A percentile compares a stretch with the other conserved stretches of the same genome.
phyloP scores from a whole-genome alignment of 1,284 basidiomycete genomes.

The Heterobasidion occidentale region DNA sequence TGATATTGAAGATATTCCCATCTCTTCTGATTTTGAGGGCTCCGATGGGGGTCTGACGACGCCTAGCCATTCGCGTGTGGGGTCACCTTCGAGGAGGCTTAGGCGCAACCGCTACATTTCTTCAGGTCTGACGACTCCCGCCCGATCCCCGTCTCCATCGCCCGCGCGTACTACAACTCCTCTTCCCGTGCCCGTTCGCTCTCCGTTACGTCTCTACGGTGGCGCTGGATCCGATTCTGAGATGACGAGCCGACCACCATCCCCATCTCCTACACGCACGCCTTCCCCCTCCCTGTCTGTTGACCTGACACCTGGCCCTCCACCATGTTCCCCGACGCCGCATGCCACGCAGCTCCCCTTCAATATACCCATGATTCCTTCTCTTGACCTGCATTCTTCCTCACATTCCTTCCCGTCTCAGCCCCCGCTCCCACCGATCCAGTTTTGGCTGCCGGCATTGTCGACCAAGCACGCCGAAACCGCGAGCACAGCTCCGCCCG shows the following conservation, averaged over 20 bases:
- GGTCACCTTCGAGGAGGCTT: constrained; percentile 3
- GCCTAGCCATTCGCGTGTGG: constrained; percentile 5
- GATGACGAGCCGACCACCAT: background rate
- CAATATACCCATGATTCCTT: constrained; percentile 1
- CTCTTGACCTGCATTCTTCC: background rate
- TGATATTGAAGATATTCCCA: constrained; percentile 10
- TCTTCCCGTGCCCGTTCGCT: background rate
- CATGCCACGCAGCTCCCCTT: background rate
- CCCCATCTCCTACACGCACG: background rate
- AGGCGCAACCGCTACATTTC: background rate
- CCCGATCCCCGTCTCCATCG: background rate
- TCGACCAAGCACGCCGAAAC: background rate
- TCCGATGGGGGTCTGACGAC: constrained; percentile 12
- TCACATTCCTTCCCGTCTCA: background rate
- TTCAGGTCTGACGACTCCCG: constrained; percentile 1
- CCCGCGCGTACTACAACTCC: background rate
- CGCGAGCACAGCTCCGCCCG: constrained; percentile 5
- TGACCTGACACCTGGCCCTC: background rate
- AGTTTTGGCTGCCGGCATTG: constrained; percentile 13
- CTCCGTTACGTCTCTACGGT: constrained; percentile 1
- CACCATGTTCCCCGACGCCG: background rate
- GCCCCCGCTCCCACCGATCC: constrained; percentile 11
- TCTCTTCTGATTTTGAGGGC: constrained; percentile 10
- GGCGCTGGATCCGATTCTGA: background rate
- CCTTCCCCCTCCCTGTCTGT: background rate